Conservation (phyloP, 2,329 filamentous ascomycete species). For the Colletotrichum chlorophyti region DNA sequence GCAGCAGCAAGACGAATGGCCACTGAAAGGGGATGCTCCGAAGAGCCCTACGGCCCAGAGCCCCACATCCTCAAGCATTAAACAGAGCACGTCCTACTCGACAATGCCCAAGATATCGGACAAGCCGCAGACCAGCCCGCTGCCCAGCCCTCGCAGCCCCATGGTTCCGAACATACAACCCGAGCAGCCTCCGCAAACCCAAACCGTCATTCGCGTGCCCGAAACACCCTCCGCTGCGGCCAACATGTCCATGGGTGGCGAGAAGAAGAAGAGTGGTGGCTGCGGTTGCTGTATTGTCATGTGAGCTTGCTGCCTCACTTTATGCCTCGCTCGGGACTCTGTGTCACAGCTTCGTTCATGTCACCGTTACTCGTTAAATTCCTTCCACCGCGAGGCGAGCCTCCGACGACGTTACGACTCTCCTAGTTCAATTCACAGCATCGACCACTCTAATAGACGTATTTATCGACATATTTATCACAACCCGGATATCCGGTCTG, state of each 20-base stretch:
- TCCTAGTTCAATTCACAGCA: constrained; percentile 27
- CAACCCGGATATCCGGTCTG: constrained; percentile 3
- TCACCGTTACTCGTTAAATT: constrained; percentile 12
- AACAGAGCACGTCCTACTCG: constrained; percentile 61
- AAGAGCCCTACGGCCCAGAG: constrained; percentile 51
- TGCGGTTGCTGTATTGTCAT: constrained; percentile 61
- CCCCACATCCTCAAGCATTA: constrained; percentile 43
- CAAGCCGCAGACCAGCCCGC: constrained; percentile 44
- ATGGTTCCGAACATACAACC: constrained; percentile 36
- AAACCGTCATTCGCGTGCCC: constrained; percentile 32
- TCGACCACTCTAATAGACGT: constrained; percentile 24
- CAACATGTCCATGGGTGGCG: constrained; percentile 28
- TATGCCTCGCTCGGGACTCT: background rate
- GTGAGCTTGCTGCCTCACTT: constrained; percentile 37
- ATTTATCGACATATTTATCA: constrained; percentile 25
- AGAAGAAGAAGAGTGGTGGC: constrained; percentile 48
- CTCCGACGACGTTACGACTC: constrained; percentile 33
- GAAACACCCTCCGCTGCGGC: constrained; percentile 17
- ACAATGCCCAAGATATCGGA: constrained; percentile 68
- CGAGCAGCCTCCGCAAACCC: constrained; percentile 35
- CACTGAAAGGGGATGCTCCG: constrained; percentile 54
- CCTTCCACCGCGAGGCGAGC: constrained; percentile 21
- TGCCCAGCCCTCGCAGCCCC: constrained; percentile 55
- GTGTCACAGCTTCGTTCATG: background rate
- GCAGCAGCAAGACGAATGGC: constrained; percentile 60